A percentile compares a stretch with the other conserved stretches of the same genome.
Conservation (phyloP, 306 rosid genomes). For the Rosa persica region DNA sequence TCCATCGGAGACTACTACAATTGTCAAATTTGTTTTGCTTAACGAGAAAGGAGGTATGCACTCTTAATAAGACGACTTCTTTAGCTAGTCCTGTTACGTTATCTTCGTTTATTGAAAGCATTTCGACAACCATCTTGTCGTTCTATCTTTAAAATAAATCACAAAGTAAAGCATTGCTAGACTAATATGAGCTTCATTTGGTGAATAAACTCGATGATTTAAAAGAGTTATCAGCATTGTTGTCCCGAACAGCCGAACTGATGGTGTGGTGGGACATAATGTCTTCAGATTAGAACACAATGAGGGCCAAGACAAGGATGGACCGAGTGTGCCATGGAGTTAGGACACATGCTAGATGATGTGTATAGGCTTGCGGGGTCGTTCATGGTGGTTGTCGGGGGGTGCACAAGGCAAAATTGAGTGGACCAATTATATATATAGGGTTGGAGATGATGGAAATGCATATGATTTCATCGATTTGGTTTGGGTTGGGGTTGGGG, state of each 20-base stretch:
- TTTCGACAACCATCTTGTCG: not conserved
- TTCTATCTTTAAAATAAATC: not conserved
- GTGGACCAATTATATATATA: constrained; percentile 57
- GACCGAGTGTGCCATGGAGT: constrained; percentile 52
- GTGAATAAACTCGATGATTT: too few species aligned
- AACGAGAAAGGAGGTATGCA: not conserved
- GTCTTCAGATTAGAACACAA: constrained; percentile 40
- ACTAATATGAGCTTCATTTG: not conserved
- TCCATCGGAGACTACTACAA: too few species aligned
- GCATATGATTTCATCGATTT: constrained; percentile 29
- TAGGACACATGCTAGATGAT: constrained; percentile 75
- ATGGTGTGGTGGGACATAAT: constrained; percentile 54
- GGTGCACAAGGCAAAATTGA: constrained; percentile 40
- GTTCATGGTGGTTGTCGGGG: constrained; percentile 70
- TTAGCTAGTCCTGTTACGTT: not conserved
- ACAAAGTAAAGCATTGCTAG: too few species aligned
- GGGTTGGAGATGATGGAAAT: constrained; percentile 36
- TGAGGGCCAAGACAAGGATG: constrained; percentile 35
- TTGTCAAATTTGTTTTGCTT: not conserved
- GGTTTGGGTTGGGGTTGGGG: constrained; percentile 15
- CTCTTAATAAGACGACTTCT: not conserved
- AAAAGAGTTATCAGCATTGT: not conserved
- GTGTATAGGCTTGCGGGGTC: constrained; percentile 52
- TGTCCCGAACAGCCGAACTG: constrained; percentile 47
- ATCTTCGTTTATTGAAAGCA: not conserved